Evolutionary conservation across 768 basidiomycete genomes (phyloP).

Genomic region (Trametes villosa): DNA sequence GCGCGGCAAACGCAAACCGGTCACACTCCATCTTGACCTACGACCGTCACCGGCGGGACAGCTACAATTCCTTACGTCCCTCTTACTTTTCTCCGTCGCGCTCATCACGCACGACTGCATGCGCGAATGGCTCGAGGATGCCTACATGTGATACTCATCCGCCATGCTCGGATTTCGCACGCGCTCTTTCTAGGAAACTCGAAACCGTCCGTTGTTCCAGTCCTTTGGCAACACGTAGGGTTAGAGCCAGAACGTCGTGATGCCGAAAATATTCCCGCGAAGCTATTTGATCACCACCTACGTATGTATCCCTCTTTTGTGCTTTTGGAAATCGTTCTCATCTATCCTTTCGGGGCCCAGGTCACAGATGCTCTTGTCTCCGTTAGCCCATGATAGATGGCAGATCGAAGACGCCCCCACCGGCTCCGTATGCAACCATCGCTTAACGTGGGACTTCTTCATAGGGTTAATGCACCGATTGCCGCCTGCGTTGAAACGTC

Average conservation of each 20-base stretch:
- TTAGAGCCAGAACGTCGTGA: neutral
- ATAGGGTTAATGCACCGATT: neutral
- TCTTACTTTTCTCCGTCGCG: neutral
- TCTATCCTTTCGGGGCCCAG: constrained; percentile 15
- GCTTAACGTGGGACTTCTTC: neutral
- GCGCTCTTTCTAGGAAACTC: neutral
- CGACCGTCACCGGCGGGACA: neutral
- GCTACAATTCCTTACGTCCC: neutral
- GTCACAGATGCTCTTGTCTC: neutral
- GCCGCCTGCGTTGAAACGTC: neutral
- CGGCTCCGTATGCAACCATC: neutral
- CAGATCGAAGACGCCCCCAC: neutral
- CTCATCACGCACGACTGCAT: neutral
- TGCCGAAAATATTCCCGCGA: constrained; percentile 5
- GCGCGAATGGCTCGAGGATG: neutral
- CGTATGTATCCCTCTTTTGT: neutral
- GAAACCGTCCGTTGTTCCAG: too few relatives aligned
- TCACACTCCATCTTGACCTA: neutral
- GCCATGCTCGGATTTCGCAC: neutral
- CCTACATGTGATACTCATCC: neutral
- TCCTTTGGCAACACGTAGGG: neutral
- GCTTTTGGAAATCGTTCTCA: constrained; percentile 14
- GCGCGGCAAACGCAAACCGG: neutral
- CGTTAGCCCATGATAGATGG: constrained; percentile 6
- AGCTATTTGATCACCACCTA: neutral